Percentiles rank a stretch among this genome's conserved stretches.
phyloP scores from a whole-genome alignment of 108 stramenopile species.

The Asterionellopsis glacialis region DNA sequence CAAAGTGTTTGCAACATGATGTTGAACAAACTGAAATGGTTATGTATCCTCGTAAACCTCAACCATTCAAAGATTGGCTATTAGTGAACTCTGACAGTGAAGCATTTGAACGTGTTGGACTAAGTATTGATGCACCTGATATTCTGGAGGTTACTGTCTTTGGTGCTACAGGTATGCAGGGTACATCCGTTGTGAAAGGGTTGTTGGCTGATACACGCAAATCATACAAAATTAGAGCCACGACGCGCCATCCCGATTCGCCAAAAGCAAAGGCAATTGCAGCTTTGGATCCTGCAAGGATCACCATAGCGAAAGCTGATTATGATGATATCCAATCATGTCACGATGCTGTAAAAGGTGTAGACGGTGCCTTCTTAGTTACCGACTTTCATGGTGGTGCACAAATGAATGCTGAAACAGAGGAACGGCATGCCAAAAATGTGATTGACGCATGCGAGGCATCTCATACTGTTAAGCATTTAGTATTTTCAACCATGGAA shows the following conservation, averaged over 20 bases:
- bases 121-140: conserved; percentile 41
- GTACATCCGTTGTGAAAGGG: conserved; percentile 45
- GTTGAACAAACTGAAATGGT: conserved; percentile 24
- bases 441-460: conserved; percentile 65
- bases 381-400: conserved; percentile 29
- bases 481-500: conserved; percentile 55
- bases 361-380: conserved; percentile 51
- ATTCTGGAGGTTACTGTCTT: conserved; percentile 48
- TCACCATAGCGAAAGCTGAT: conserved; percentile 30
- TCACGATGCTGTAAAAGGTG: conserved; percentile 27
- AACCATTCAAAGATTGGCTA: conserved; percentile 49
- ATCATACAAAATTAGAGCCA: conserved; percentile 35
- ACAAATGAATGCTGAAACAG: conserved; percentile 9
- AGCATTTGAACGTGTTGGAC: conserved; percentile 43
- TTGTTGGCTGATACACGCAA: conserved; percentile 44
- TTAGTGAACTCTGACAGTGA: conserved; percentile 44
- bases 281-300: conserved; percentile 25
- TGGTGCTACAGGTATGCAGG: conserved; percentile 45
- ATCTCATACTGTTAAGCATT: conserved; percentile 29
- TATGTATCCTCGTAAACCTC: conserved; percentile 25
- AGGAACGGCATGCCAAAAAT: conserved; percentile 33
- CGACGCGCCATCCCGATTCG: conserved; percentile 19
- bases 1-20: conserved; percentile 20
- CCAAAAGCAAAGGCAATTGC: conserved; percentile 10
- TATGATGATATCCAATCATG: conserved; percentile 36